phyloP scores from a whole-genome alignment of 1,139 yeast genomes.

The Yamadazyma spencermartinsiae region DNA sequence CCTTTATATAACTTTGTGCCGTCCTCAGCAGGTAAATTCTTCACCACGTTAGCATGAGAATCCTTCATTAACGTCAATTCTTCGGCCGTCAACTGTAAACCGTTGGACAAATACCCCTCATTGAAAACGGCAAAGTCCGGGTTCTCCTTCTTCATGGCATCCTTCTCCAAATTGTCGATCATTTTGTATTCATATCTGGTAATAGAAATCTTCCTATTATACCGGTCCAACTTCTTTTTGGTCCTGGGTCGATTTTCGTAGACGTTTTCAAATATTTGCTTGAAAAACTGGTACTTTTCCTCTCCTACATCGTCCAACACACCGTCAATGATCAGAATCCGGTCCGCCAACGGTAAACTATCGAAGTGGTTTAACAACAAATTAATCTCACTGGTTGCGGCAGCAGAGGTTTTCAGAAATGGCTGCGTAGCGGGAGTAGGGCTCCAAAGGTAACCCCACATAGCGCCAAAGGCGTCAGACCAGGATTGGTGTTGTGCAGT shows the following conservation, averaged over 20 bases:
- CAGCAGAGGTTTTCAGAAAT: slow-evolving; percentile 18
- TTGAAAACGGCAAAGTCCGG: slow-evolving; percentile 22
- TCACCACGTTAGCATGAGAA: slow-evolving; percentile 56
- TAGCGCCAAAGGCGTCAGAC: not conserved
- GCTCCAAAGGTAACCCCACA: not conserved
- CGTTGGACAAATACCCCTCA: slow-evolving; percentile 52
- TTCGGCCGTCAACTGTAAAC: slow-evolving; percentile 50
- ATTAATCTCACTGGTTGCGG: slow-evolving; percentile 13
- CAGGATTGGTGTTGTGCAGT: slow-evolving; percentile 1
- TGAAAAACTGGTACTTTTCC: slow-evolving; percentile 24
- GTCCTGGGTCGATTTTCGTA: slow-evolving; percentile 39
- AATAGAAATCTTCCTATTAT: slow-evolving; percentile 46
- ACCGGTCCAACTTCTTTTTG: slow-evolving; percentile 30
- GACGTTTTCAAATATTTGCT: slow-evolving; percentile 35
- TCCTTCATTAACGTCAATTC: slow-evolving; percentile 41
- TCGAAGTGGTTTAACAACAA: slow-evolving; percentile 16
- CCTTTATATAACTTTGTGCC: slow-evolving; percentile 57
- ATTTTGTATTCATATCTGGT: slow-evolving; percentile 46
- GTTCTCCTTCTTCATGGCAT: slow-evolving; percentile 20
- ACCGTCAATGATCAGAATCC: slow-evolving; percentile 10
- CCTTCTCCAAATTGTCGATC: slow-evolving; percentile 14
- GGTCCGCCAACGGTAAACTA: slow-evolving; percentile 6
- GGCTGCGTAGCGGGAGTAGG: slow-evolving; percentile 13
- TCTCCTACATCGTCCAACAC: slow-evolving; percentile 8
- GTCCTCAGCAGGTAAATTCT: slow-evolving; percentile 39